A percentile compares a stretch with the other conserved stretches of the same genome.
Conservation (phyloP, 176 grass and related monocot genomes). For the Pontederia paniculata region DNA sequence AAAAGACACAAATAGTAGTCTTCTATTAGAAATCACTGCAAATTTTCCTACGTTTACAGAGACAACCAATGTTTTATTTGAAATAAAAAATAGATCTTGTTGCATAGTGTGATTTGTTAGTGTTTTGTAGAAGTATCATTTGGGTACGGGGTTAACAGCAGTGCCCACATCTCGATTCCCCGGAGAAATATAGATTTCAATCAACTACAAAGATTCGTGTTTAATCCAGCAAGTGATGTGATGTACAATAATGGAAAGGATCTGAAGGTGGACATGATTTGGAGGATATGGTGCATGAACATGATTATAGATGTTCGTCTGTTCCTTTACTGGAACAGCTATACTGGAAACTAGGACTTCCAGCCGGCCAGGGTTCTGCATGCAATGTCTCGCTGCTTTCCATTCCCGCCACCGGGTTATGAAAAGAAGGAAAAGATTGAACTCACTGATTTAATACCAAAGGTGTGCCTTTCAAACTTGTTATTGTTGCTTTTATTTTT, state of each 20-base stretch:
- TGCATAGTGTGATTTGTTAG: too few species aligned
- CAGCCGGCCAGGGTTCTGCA: background rate
- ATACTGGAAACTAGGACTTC: background rate
- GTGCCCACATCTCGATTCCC: too few species aligned
- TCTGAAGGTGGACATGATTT: conserved; percentile 2
- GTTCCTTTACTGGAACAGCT: background rate
- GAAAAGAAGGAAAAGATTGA: conserved; percentile 23
- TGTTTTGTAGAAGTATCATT: too few species aligned
- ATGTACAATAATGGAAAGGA: background rate
- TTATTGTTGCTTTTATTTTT: conserved; percentile 8
- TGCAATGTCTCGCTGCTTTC: conserved; percentile 46
- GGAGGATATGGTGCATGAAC: conserved; percentile 29
- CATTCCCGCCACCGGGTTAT: conserved; percentile 34
- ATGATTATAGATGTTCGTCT: background rate
- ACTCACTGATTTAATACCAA: conserved; percentile 25
- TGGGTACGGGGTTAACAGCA: too few species aligned
- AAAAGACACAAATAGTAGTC: too few species aligned
- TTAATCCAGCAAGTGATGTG: too few species aligned
- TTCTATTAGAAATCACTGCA: too few species aligned
- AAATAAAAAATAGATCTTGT: too few species aligned
- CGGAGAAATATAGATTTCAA: too few species aligned
- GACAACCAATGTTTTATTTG: too few species aligned
- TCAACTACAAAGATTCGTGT: too few species aligned
- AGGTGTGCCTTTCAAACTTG: conserved; percentile 21
- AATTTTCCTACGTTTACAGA: too few species aligned